phyloP scores from a whole-genome alignment of 164 flowering plant genomes.

The Umbilicus rupestris region DNA sequence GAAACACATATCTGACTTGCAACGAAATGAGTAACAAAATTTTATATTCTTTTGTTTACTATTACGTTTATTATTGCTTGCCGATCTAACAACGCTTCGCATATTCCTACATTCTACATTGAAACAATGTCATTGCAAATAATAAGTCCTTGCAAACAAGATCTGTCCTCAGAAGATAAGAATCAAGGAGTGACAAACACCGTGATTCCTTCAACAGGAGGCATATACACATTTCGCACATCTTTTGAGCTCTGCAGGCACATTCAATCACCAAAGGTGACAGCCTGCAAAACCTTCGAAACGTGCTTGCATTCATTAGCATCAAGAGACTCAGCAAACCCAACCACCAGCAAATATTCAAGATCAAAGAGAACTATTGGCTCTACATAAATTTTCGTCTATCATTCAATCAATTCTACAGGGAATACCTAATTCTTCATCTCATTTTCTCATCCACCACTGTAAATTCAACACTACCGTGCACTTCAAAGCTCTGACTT shows the following conservation, averaged over 20 bases:
- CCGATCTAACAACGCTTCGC: no score
- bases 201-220: neutral
- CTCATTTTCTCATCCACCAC: neutral
- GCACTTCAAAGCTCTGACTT: neutral
- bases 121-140: no score
- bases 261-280: neutral
- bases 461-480: neutral
- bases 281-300: neutral
- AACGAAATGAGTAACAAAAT: no score
- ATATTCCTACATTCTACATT: no score
- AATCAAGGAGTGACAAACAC: neutral
- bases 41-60: no score
- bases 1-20: no score
- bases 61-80: no score
- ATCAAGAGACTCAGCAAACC: no score
- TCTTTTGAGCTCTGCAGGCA: neutral
- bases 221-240: neutral
- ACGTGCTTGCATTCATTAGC: neutral
- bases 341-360: no score
- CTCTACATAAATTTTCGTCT: constrained; percentile 13
- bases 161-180: neutral
- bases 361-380: no score
- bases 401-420: constrained; percentile 19
- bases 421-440: constrained; percentile 16
- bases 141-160: no score